Evolutionary conservation across 1,284 basidiomycete genomes (phyloP), one percentile per base, ranked within the genome.

Genomic region (Puccinia polysora): DNA sequence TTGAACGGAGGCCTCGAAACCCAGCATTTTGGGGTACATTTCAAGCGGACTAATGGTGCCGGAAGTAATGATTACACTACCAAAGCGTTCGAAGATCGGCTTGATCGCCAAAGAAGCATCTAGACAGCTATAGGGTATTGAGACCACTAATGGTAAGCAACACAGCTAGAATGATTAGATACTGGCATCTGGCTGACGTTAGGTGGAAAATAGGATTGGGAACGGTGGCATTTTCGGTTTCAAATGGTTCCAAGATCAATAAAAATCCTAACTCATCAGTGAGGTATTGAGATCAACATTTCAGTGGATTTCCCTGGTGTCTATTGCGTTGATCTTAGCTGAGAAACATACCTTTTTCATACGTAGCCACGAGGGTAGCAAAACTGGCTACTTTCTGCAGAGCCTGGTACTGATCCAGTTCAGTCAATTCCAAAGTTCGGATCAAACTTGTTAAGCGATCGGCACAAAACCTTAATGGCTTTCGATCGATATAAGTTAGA

Each of bases 11-110:
- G 96, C 94, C 36, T 92, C 92, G 80, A 99, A 99, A 77, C 95
- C 91, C 52, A 99, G 84, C 89, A 99, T 99, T 82, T 98, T 99
- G 25, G 96, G 96, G 81, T 99, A 96, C 96, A 99, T 99, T 82
- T 99, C 96, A 71, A 98, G 82, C 4, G 96, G 96, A 6, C 93
- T 97, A 77, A 99, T 94, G 36, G 96, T 98, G 77, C 96, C 96
- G 14, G 92, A 97, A 0, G 96, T 98, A 80, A 99, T 98, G 77
- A 98, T 92, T 53, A 99, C 96, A 75, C 90, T 94, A 80, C 91
- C 94, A 80, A 98, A 99, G 53, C 94, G 88, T 79, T 99, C 96
- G 80, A 99, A 97, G 28, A 99, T 90, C 0, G 96, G 96, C 76
- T 92, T 91, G 77, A 98, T 99, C 10, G 96, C 96, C 32, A 99